Conservation (phyloP, 805 yeast genomes). For the Pichia ethanolica region DNA sequence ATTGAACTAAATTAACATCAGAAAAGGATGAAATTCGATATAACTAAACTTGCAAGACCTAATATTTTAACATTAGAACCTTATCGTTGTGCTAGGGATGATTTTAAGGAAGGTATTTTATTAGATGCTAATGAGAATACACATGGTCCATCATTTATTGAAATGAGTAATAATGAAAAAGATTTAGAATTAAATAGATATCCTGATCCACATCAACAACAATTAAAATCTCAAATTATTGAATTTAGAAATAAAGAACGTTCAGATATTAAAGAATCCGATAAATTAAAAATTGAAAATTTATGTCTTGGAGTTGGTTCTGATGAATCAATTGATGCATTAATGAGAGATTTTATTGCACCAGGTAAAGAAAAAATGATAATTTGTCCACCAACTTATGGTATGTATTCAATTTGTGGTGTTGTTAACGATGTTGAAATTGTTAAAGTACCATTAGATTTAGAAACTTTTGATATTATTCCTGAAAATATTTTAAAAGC, state of each 20-base stretch:
- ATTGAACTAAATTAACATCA: too few species aligned
- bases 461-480: conserved; percentile 58
- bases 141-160: conserved; percentile 70
- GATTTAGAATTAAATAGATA: conserved; percentile 70
- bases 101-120: conserved; percentile 78
- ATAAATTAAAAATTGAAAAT: conserved; percentile 44
- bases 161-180: conserved; percentile 37
- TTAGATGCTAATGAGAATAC: conserved; percentile 96
- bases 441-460: conserved; percentile 65
- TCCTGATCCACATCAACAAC: conserved; percentile 93
- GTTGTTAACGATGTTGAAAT: conserved; percentile 80
- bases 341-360: conserved; percentile 73
- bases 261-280: conserved; percentile 11
- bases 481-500: conserved; percentile 45
- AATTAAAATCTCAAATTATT: conserved; percentile 63
- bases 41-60: conserved; percentile 65
- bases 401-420: conserved; percentile 93
- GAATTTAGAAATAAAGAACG: conserved; percentile 56
- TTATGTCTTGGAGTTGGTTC: conserved; percentile 94
- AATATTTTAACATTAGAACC: conserved; percentile 80
- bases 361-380: conserved; percentile 82
- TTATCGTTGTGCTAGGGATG: conserved; percentile 95
- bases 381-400: conserved; percentile 92
- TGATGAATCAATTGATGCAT: conserved; percentile 88
- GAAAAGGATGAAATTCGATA: conserved; percentile 37